Conservation (phyloP, 2,329 filamentous ascomycete species). For the Biscogniauxia marginata region DNA sequence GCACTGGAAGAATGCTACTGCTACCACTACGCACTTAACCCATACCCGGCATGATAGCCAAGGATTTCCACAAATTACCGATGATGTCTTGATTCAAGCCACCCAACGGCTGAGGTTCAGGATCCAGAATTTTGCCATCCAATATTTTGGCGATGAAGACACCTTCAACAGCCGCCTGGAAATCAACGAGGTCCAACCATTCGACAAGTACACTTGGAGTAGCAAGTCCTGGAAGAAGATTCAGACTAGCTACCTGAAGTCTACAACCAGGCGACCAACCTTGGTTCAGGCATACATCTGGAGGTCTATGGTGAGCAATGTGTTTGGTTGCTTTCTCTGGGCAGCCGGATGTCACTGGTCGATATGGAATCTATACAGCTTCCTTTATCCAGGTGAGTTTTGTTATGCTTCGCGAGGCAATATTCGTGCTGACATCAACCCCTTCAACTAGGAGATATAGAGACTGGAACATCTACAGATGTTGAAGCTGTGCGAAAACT, state of each 20-base stretch:
- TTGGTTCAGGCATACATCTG: not conserved
- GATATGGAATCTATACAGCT: not conserved
- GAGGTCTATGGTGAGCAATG: not conserved
- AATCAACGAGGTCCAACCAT: not conserved
- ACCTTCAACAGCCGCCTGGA: not conserved
- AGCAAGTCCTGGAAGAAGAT: not conserved
- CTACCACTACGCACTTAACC: not conserved
- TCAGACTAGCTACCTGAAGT: not conserved
- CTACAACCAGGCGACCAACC: not conserved
- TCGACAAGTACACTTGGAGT: not conserved
- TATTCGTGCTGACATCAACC: not conserved
- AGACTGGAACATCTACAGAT: not conserved
- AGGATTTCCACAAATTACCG: not conserved
- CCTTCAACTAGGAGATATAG: not conserved
- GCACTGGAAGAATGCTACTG: not conserved
- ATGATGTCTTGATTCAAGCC: not conserved
- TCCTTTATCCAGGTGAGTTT: not conserved
- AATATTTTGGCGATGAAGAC: not conserved
- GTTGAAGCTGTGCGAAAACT: not conserved
- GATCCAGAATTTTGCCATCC: not conserved
- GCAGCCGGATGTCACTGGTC: not conserved
- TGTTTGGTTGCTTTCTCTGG: not conserved
- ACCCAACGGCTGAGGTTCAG: not conserved
- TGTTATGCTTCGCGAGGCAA: not conserved
- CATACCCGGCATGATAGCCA: not conserved